A percentile compares a stretch with the other conserved stretches of the same genome.
phyloP scores from a whole-genome alignment of 352 stramenopile species.

The Pseudoperonospora humuli region DNA sequence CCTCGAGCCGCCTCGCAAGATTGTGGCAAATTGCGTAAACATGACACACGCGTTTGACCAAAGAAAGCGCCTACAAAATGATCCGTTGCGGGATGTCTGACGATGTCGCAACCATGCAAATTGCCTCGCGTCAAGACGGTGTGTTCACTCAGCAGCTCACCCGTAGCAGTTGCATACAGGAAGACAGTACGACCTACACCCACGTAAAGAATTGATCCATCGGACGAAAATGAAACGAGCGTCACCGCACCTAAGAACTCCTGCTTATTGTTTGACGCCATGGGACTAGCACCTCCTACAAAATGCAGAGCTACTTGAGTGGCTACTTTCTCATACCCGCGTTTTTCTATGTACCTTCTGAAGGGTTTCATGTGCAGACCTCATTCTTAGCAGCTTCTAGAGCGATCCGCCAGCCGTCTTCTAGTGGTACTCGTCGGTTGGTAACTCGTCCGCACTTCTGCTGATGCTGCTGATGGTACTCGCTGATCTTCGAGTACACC shows the following conservation, averaged over 20 bases:
- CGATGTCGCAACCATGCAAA: slow-evolving; percentile 61
- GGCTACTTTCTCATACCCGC: too few species aligned
- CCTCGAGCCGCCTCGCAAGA: slow-evolving; percentile 12
- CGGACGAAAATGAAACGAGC: slow-evolving; percentile 58
- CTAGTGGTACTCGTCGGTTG: too few species aligned
- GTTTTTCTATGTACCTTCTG: neutral
- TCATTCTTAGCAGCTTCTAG: too few species aligned
- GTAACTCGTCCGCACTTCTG: neutral
- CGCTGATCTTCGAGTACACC: too few species aligned
- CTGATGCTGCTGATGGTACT: slow-evolving; percentile 18
- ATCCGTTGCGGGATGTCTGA: slow-evolving; percentile 2
- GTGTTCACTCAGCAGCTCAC: slow-evolving; percentile 38
- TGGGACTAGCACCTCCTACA: too few species aligned
- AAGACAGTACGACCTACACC: slow-evolving; percentile 59
- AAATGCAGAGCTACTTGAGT: too few species aligned
- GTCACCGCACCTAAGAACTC: slow-evolving; percentile 82
- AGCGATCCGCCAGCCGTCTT: too few species aligned
- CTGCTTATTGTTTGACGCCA: slow-evolving; percentile 35
- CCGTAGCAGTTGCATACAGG: slow-evolving; percentile 46
- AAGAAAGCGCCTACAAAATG: slow-evolving; percentile 51
- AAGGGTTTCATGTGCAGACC: too few species aligned
- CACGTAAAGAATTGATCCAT: slow-evolving; percentile 68
- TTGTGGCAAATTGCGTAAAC: slow-evolving; percentile 44
- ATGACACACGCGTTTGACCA: slow-evolving; percentile 70
- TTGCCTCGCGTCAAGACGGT: slow-evolving; percentile 52